Conservation (phyloP, 805 yeast species). For the Pichia manshurica region DNA sequence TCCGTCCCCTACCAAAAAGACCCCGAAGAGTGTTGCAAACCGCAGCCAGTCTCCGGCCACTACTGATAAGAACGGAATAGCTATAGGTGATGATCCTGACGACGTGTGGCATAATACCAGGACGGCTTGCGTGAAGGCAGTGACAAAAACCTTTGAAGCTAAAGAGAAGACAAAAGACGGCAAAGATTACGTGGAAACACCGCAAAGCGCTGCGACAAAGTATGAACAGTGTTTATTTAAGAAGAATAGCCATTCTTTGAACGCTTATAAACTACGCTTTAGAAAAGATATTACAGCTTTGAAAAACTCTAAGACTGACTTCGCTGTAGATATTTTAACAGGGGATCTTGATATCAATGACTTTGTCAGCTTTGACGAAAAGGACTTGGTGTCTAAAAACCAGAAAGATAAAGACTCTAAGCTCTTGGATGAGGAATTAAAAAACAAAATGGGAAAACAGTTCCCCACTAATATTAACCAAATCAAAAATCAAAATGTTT, state of each 20-base stretch:
- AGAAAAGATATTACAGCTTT: conserved; percentile 31
- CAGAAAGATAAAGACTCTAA: conserved; percentile 27
- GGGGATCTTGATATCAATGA: conserved; percentile 20
- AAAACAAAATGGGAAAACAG: conserved; percentile 23
- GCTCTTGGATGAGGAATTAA: conserved; percentile 27
- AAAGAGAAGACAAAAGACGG: conserved; percentile 1
- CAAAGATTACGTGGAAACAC: not conserved
- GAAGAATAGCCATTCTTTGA: conserved; percentile 15
- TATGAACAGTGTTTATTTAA: conserved; percentile 26
- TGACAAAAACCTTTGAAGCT: conserved; percentile 17
- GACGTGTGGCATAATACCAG: conserved; percentile 20
- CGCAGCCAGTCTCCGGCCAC: not conserved
- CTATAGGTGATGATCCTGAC: conserved; percentile 9
- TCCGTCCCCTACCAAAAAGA: conserved; percentile 34
- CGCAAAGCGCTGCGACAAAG: conserved; percentile 13
- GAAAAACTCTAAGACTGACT: conserved; percentile 23
- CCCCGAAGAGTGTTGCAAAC: not conserved
- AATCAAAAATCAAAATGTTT: conserved; percentile 22
- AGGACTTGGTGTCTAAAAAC: conserved; percentile 24
- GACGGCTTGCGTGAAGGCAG: conserved; percentile 21
- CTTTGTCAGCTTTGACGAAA: conserved; percentile 20
- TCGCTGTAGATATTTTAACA: conserved; percentile 18
- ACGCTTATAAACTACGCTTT: conserved; percentile 24
- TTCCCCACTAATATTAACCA: conserved; percentile 26
- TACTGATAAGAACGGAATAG: conserved; percentile 1